Evolutionary conservation across 2,329 filamentous ascomycete species (phyloP), one percentile per base, ranked within the genome.

Genomic region (Calonectria pseudoturangicola): DNA sequence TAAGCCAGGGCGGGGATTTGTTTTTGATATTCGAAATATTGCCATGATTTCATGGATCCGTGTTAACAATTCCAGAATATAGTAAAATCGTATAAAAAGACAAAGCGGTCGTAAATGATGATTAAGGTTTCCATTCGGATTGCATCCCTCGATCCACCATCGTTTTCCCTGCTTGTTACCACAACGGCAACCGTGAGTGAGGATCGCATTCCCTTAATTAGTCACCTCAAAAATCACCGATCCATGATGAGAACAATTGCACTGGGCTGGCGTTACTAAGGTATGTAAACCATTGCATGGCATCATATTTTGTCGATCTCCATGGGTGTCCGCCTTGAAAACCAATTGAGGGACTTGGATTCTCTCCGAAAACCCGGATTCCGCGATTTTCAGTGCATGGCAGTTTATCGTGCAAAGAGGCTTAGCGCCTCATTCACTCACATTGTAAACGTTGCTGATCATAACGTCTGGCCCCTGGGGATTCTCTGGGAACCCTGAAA

Each of bases 381-480:
- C 45, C 10, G 9, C 2, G 12, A 10, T 48, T 48, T 13, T 2
- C n/a, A 25, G 2, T 25, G 12, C 2, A 48, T 48, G 9, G 2
- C 16, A 60, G 18, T 2, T 9, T 8, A 27, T 27, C 12, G 15
- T 18, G 9, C 7, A 60, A 41, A n/a, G 18, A 9, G 15, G 6
- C 27, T 16, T 27, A 25, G 33, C 18, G 21, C 15, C 5, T 3
- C 16, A 18, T 7, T 27, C 10, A 27, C n/a, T 6, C 8, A 27
- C 15, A n/a, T n/a, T 39, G 30, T 18, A 39, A 60, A 60, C 54
- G 54, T 60, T 27, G 54, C 30, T 13, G 54, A 60, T 60, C 36
- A 60, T 9, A 60, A 60, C 54, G 54, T 27, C 4, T 8, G 27
- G 54, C 33, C 33, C n/a, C 54, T 10, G n/a, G 36, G 15, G 8